These are phyloP conservation scores for Paradendryphiella salina DNA, from an alignment of 2,329 filamentous ascomycete species.

Conservation along the genomic window DNA sequence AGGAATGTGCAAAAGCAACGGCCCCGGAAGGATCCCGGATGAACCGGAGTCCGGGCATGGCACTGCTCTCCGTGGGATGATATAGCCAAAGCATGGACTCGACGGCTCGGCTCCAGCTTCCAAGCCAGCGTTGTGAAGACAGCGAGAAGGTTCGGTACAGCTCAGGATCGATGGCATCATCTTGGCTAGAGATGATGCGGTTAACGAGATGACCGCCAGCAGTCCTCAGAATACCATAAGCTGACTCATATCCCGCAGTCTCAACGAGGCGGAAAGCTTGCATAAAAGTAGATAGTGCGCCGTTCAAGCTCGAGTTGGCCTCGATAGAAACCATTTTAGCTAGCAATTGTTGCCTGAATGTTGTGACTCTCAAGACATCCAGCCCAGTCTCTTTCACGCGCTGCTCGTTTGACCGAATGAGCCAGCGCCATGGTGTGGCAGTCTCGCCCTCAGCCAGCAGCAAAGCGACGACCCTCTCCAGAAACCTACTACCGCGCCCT, in stretches of 20 bases:
- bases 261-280: slow-evolving; percentile 26
- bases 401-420: slow-evolving; percentile 24
- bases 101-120: slow-evolving; percentile 26
- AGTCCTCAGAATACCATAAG: slow-evolving; percentile 20
- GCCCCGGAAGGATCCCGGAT: slow-evolving; percentile 31
- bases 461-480: slow-evolving; percentile 26
- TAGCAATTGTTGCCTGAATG: slow-evolving; percentile 32
- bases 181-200: slow-evolving; percentile 23
- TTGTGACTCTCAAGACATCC: slow-evolving; percentile 9
- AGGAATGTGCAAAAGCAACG: slow-evolving; percentile 11
- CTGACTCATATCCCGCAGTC: slow-evolving; percentile 12
- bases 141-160: slow-evolving; percentile 34
- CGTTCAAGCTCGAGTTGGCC: slow-evolving; percentile 16
- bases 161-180: slow-evolving; percentile 10
- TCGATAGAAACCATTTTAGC: slow-evolving; percentile 27
- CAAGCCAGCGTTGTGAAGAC: slow-evolving; percentile 29
- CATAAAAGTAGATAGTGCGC: slow-evolving; percentile 31
- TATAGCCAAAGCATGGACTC: slow-evolving; percentile 37
- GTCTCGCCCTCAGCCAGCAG: slow-evolving; percentile 30
- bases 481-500: slow-evolving; percentile 15
- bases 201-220: slow-evolving; percentile 34
- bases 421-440: slow-evolving; percentile 37
- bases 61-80: slow-evolving; percentile 30
- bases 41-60: slow-evolving; percentile 28
- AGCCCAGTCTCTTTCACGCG: slow-evolving; percentile 25